These are phyloP conservation scores for Pisolithus orientalis DNA, from an alignment of 768 basidiomycete species.

Conservation along the genomic window DNA sequence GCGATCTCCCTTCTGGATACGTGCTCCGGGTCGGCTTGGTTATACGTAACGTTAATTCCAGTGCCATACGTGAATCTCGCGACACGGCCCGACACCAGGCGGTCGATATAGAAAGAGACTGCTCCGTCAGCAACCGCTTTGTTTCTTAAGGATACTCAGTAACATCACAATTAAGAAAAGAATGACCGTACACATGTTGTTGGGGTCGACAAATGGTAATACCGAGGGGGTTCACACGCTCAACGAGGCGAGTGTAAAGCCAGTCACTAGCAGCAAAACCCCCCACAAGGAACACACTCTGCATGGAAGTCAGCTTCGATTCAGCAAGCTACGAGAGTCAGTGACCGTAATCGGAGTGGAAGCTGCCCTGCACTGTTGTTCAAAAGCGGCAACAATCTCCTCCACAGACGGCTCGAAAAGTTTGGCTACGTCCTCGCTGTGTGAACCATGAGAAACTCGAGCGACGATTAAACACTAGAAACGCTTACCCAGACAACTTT, in stretches of 20 bases:
- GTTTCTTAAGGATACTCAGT: slow-evolving; percentile 14
- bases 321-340: not conserved
- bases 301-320: not conserved
- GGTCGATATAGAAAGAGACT: slow-evolving; percentile 32
- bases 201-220: slow-evolving; percentile 38
- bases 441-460: not conserved
- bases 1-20: slow-evolving; percentile 18
- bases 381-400: slow-evolving; percentile 24
- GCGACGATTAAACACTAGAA: not conserved
- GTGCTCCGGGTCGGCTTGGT: slow-evolving; percentile 32
- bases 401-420: slow-evolving; percentile 36
- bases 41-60: slow-evolving; percentile 25
- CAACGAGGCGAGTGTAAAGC: slow-evolving; percentile 33
- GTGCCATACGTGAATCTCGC: slow-evolving; percentile 39
- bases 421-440: slow-evolving; percentile 25
- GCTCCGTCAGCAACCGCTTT: slow-evolving; percentile 47
- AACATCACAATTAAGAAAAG: not conserved
- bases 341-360: slow-evolving; percentile 19
- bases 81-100: slow-evolving; percentile 38
- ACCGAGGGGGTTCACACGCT: slow-evolving; percentile 24
- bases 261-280: slow-evolving; percentile 41
- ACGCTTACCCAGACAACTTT: slow-evolving; percentile 27
- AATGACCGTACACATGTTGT: slow-evolving; percentile 36
- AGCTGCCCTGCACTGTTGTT: slow-evolving; percentile 17
- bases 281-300: slow-evolving; percentile 38